Evolutionary conservation across 2,329 filamentous ascomycete genomes (phyloP), one percentile per base, ranked within the genome.

Genomic region (Zarea fungicola): DNA sequence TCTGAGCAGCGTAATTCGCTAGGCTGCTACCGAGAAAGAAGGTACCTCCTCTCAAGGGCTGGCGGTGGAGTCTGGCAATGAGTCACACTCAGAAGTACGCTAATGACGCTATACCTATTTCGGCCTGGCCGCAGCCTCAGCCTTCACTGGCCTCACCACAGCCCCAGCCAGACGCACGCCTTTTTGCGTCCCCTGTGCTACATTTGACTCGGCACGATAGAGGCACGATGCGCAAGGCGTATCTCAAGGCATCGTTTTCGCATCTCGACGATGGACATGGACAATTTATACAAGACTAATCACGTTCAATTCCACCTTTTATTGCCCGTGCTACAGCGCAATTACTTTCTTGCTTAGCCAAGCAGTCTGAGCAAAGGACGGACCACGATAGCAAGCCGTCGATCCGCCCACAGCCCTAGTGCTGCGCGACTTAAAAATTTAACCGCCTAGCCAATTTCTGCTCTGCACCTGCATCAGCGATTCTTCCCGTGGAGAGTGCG

Each of bases 11-110:
- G 16, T 9, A 21, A 11, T 14, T 18, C 40, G 50, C 22, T 52
- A 52, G 22, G 19, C 7, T 7, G 2, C 36, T 49, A 52, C n/a
- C 21, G 22, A 14, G 4, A 10, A 2, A 4, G 14, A 25, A 36
- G 32, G 50, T 52, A 52, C 41, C 32, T n/a, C 21, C 13, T 35
- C 6, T 22, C 21, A 14, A 18, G 18, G 13, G 21, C 29, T 14
- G 16, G 8, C 18, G 18, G 48, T 50, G 48, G 48, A 45, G 48
- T 37, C 19, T 16, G 29, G 34, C 22, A 40, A 43, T 50, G 48
- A 50, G 40, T 50, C 48, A 50, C 48, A 50, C 36, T 21, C 25
- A 40, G 29, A 35, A 11, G n/a, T n/a, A n/a, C n/a, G n/a, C n/a
- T n/a, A n/a, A n/a, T n/a, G 8, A 14, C 25, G 36, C 48, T 37